phyloP scores from a whole-genome alignment of 257 asterid species.

The Pogostemon cablin region DNA sequence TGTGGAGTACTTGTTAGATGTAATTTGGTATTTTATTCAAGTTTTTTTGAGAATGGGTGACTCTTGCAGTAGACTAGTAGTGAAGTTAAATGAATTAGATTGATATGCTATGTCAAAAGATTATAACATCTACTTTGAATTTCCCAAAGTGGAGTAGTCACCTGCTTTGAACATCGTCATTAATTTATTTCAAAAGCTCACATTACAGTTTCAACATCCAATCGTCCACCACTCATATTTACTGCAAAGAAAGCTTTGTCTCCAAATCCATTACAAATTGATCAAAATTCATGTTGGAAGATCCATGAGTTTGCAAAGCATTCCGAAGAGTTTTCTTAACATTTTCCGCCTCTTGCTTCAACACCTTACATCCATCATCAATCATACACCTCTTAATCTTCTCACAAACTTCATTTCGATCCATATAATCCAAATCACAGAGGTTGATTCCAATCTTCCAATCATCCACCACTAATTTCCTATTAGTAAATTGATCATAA shows the following conservation, averaged over 20 bases:
- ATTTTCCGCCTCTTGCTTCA: neutral
- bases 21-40: no score
- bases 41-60: no score
- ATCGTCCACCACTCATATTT: neutral
- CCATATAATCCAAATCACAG: neutral
- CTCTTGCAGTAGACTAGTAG: no score
- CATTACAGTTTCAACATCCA: neutral
- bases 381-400: slow-evolving; percentile 7
- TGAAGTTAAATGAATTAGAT: no score
- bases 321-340: neutral
- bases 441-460: slow-evolving; percentile 22
- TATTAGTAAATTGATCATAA: no score
- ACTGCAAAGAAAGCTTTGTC: neutral
- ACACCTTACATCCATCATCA: neutral
- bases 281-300: slow-evolving; percentile 29
- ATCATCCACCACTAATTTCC: neutral
- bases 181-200: no score
- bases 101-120: no score
- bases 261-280: slow-evolving; percentile 26
- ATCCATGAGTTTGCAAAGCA: slow-evolving; percentile 26
- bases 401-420: neutral
- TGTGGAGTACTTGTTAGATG: no score
- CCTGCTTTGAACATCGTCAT: no score
- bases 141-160: no score
- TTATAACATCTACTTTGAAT: no score